Conservation (phyloP, 345 rosid species). For the Salix exigua region DNA sequence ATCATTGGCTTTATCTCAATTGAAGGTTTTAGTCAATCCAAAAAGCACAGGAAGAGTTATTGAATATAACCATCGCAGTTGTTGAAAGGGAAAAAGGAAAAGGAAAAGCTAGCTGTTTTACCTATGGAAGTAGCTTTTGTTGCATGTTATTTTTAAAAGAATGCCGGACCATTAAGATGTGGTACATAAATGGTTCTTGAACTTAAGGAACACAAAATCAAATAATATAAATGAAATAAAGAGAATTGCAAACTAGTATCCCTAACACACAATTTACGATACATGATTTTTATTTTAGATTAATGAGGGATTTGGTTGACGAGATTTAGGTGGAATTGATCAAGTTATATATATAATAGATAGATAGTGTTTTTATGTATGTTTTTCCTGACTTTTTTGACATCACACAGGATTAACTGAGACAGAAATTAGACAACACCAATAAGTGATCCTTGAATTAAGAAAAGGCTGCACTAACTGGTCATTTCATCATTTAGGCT, state of each 20-base stretch:
- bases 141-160: not conserved
- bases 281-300: not conserved
- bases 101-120: not conserved
- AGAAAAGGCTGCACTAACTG: not conserved
- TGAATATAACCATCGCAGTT: not conserved
- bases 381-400: not conserved
- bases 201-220: not conserved
- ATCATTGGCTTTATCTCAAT: not conserved
- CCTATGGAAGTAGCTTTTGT: not conserved
- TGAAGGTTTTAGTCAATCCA: not conserved
- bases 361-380: too few relatives aligned
- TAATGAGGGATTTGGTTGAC: not conserved
- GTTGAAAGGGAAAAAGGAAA: not conserved
- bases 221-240: not conserved
- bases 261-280: not conserved
- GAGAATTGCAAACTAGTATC: not conserved
- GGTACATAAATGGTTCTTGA: not conserved
- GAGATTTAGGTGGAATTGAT: not conserved
- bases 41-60: not conserved
- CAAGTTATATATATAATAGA: not conserved
- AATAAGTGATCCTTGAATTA: not conserved
- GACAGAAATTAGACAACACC: not conserved
- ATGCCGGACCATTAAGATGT: not conserved
- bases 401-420: not conserved
- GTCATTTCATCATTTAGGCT: not conserved